Percentiles rank a stretch among this genome's conserved stretches.
Evolutionary conservation across 2,329 filamentous ascomycete genomes (phyloP).

Genomic region (Aspergillus aculeatus): DNA sequence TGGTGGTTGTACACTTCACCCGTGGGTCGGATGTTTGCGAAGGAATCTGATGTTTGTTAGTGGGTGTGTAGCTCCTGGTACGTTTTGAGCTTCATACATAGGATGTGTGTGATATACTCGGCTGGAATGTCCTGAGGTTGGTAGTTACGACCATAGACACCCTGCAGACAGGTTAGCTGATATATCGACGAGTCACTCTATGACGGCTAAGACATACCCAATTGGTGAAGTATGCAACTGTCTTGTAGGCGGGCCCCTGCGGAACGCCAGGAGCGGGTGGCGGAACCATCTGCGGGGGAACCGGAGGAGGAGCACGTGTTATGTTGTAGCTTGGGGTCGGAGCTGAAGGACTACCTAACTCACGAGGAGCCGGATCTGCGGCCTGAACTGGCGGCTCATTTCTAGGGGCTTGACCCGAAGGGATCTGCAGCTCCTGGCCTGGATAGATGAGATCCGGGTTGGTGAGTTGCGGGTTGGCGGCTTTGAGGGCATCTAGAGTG

Average conservation of each 20-base stretch:
- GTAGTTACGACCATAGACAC: constrained; percentile 82
- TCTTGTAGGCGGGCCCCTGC: constrained; percentile 3
- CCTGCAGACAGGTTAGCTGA: constrained; percentile 44
- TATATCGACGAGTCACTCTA: background rate
- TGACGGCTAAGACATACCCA: constrained; percentile 32
- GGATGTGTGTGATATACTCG: constrained; percentile 79
- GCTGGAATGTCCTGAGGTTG: constrained; percentile 79
- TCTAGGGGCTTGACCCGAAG: background rate
- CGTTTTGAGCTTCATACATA: constrained; percentile 48
- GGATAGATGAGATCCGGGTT: constrained; percentile 10
- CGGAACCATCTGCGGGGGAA: background rate
- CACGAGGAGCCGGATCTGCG: background rate
- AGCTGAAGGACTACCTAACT: background rate
- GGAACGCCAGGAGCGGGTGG: constrained; percentile 1
- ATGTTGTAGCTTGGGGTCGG: background rate
- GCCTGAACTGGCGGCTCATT: background rate
- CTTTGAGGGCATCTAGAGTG: constrained; percentile 2
- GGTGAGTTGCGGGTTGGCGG: constrained; percentile 12
- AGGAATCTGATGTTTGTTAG: constrained; percentile 54
- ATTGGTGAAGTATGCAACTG: constrained; percentile 47
- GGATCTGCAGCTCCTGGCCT: constrained; percentile 6
- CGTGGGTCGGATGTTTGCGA: constrained; percentile 75
- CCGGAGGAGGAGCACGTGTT: background rate
- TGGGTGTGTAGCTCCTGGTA: background rate
- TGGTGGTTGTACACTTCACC: constrained; percentile 69